These are phyloP conservation scores for Aspergillus proliferans DNA, from an alignment of 2,329 filamentous ascomycete species.

Conservation along the genomic window DNA sequence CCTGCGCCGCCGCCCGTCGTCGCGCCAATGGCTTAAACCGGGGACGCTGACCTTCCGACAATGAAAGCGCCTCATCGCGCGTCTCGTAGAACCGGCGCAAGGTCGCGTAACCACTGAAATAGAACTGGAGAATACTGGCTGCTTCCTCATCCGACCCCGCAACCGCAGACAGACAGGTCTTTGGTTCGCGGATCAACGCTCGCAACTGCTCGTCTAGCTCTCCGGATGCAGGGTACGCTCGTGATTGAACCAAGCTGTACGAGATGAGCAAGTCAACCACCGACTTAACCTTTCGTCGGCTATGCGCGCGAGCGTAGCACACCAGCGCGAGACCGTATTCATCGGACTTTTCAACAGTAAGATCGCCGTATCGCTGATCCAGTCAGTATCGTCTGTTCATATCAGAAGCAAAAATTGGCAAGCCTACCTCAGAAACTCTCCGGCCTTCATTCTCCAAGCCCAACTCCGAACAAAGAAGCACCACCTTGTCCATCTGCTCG, in stretches of 20 bases:
- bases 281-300: conserved; percentile 69
- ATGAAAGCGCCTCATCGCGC: conserved; percentile 60
- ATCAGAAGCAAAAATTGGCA: background rate
- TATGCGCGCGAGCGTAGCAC: conserved; percentile 84
- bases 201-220: conserved; percentile 69
- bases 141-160: conserved; percentile 72
- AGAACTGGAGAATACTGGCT: conserved; percentile 73
- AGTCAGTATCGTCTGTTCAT: conserved; percentile 11
- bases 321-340: conserved; percentile 81
- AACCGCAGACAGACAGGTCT: conserved; percentile 63
- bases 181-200: conserved; percentile 64
- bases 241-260: conserved; percentile 78
- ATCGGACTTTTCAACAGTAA: conserved; percentile 64
- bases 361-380: conserved; percentile 70
- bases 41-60: conserved; percentile 34
- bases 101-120: conserved; percentile 87
- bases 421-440: conserved; percentile 70
- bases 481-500: conserved; percentile 72
- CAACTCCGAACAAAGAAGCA: conserved; percentile 68
- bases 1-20: conserved; percentile 64
- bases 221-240: conserved; percentile 64
- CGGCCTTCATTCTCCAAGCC: conserved; percentile 73
- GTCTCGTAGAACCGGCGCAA: conserved; percentile 83
- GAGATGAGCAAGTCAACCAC: conserved; percentile 83
- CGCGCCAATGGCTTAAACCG: conserved; percentile 51